Evolutionary conservation across 1,139 yeast species (phyloP), one percentile per base, ranked within the genome.

Genomic region (Trichomonascaceae sp.): DNA sequence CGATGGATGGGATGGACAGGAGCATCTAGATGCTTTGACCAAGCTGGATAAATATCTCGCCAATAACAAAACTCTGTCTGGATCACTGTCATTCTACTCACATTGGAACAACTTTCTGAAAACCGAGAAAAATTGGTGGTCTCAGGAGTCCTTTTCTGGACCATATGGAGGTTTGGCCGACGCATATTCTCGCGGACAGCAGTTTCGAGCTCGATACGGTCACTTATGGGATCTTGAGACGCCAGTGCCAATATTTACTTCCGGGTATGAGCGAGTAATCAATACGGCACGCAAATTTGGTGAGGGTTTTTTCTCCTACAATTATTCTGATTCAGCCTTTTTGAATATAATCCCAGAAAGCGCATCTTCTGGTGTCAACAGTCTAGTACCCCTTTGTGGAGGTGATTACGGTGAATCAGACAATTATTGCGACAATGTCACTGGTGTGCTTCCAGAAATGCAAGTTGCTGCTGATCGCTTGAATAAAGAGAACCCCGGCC

Each of bases 401-500:
- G 43, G 58, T 59, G 63, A 36, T 38, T 49, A 44, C 19, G 49
- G 44, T n/a, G 22, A 53, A 19, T 49, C 45, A 43, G 43, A 48
- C 22, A 30, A 46, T 19, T 13, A 32, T 9, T 49, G 51, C 32
- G 32, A 49, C 19, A 44, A 43, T 36, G 51, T 49, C 43, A 44
- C 47, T 13, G 51, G 47, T 12, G 30, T 49, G 19, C 45, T 48
- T 13, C 61, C 63, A 4, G 73, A 70, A 60, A 67, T 75, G 57
- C 57, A 64, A 12, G 60, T 61, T 4, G 77, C 79, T 19, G 74
- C 78, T 4, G 59, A 60, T n/a, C 69, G 80, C 50, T 63, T 78
- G 53, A 72, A 71, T 55, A 54, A 53, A 5, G 70, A 72, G 52
- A 70, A 78, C 58, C 75, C 76, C 3, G 81, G 77, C 1, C 72